Evolutionary conservation across 2,329 filamentous ascomycete species (phyloP).

Genomic region (Tetracladium maxilliforme): DNA sequence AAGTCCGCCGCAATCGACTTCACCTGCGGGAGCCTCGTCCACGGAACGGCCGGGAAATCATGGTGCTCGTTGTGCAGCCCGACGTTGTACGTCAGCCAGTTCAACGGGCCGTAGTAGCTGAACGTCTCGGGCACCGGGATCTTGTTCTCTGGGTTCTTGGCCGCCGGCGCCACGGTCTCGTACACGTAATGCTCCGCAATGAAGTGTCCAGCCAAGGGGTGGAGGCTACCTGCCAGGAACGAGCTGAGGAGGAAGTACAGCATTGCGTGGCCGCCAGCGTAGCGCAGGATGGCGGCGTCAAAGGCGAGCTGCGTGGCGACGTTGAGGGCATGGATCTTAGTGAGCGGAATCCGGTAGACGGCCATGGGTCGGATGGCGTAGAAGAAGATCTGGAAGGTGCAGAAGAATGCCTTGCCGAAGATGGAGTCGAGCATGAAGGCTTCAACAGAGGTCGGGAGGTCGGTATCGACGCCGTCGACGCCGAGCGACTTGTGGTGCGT

Average conservation of each 20-base stretch:
- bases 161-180: conserved; percentile 32
- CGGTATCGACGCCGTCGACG: conserved; percentile 89
- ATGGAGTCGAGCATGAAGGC: conserved; percentile 89
- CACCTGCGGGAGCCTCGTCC: conserved; percentile 71
- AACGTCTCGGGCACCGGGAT: conserved; percentile 76
- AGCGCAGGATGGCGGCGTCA: conserved; percentile 52
- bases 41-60: conserved; percentile 93
- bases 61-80: conserved; percentile 98
- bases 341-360: conserved; percentile 80
- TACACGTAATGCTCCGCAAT: conserved; percentile 96
- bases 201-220: conserved; percentile 93
- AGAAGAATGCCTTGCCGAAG: conserved; percentile 95
- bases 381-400: conserved; percentile 98
- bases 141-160: conserved; percentile 39
- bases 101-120: conserved; percentile 89
- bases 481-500: conserved; percentile 98
- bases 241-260: conserved; percentile 78
- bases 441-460: conserved; percentile 84
- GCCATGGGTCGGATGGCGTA: conserved; percentile 94
- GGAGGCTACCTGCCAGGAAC: conserved; percentile 85
- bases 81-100: conserved; percentile 91
- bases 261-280: conserved; percentile 48
- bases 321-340: conserved; percentile 72
- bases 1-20: conserved; percentile 78
- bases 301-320: conserved; percentile 63